A percentile compares a stretch with the other conserved stretches of the same genome.
Evolutionary conservation across 371 early-diverging fungal genomes (phyloP).

Genomic region (Mucor plumbeus): DNA sequence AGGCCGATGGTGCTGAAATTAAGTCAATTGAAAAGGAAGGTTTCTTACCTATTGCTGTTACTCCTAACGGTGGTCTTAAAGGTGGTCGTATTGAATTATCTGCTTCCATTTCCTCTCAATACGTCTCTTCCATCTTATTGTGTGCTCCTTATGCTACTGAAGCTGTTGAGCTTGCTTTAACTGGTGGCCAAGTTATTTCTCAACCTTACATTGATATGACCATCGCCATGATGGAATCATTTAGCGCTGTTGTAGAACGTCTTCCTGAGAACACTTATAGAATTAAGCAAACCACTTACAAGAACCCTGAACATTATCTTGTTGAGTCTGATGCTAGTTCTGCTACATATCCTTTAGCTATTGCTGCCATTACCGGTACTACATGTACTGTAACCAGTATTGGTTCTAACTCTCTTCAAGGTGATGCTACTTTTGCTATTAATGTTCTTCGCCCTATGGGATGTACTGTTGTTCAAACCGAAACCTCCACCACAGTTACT

Average conservation of each 20-base stretch:
- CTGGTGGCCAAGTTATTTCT: constrained; percentile 94
- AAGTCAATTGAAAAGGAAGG: constrained; percentile 82
- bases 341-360: constrained; percentile 96
- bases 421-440: constrained; percentile 91
- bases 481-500: constrained; percentile 85
- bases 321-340: constrained; percentile 97
- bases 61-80: constrained; percentile 76
- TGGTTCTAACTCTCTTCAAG: constrained; percentile 88
- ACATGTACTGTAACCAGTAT: constrained; percentile 91
- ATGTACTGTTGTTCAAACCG: constrained; percentile 85
- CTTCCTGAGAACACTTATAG: constrained; percentile 80
- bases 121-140: constrained; percentile 94
- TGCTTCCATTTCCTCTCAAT: constrained; percentile 95
- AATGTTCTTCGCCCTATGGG: constrained; percentile 96
- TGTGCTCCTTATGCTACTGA: constrained; percentile 92
- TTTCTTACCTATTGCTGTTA: constrained; percentile 86
- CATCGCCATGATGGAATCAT: constrained; percentile 94
- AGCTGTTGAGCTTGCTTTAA: constrained; percentile 81
- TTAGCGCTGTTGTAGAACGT: constrained; percentile 85
- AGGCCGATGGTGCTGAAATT: constrained; percentile 78
- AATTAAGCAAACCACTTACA: constrained; percentile 79
- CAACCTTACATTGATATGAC: constrained; percentile 99
- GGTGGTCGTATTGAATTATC: constrained; percentile 91
- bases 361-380: constrained; percentile 95
- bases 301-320: constrained; percentile 82